phyloP scores from a whole-genome alignment of 495 filamentous ascomycete species.

The Friedmanniomyces endolithicus region DNA sequence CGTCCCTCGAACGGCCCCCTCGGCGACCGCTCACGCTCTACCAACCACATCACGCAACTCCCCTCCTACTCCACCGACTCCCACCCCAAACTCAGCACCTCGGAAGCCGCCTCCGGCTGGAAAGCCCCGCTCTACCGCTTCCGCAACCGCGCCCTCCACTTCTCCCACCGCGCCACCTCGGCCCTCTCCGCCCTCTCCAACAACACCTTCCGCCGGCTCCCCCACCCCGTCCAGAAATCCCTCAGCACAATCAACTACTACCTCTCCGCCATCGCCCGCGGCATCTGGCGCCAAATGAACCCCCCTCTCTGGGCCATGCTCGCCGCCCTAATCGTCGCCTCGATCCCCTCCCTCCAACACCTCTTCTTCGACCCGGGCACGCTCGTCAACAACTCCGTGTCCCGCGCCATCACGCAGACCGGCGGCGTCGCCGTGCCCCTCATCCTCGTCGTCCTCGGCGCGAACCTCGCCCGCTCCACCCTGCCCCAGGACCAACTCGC shows the following conservation, averaged over 20 bases:
- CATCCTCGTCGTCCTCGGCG: conserved; percentile 92
- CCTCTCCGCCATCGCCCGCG: conserved; percentile 43
- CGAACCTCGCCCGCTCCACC: conserved; percentile 60
- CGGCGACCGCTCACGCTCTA: conserved; percentile 13
- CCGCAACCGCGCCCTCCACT: background rate
- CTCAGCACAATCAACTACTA: conserved; percentile 36
- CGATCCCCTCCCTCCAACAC: conserved; percentile 68
- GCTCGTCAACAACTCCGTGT: conserved; percentile 86
- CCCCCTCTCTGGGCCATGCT: conserved; percentile 97
- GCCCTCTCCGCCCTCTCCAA: conserved; percentile 7
- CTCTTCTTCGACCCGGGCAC: conserved; percentile 83
- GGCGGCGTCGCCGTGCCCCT: conserved; percentile 87
- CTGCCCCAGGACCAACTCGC: conserved; percentile 42
- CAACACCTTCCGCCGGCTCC: conserved; percentile 40
- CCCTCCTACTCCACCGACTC: conserved; percentile 19
- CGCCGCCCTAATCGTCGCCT: conserved; percentile 73
- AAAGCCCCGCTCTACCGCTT: background rate
- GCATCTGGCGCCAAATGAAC: conserved; percentile 91
- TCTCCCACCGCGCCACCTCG: background rate
- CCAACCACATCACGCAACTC: conserved; percentile 24
- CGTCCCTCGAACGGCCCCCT: conserved; percentile 3
- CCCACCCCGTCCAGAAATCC: conserved; percentile 42
- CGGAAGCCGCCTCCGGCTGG: background rate
- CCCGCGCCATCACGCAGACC: conserved; percentile 69
- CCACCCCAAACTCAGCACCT: background rate